A percentile compares a stretch with the other conserved stretches of the same genome.
Evolutionary conservation across 2,329 filamentous ascomycete species (phyloP).

Genomic region (Alternaria ethzedia): DNA sequence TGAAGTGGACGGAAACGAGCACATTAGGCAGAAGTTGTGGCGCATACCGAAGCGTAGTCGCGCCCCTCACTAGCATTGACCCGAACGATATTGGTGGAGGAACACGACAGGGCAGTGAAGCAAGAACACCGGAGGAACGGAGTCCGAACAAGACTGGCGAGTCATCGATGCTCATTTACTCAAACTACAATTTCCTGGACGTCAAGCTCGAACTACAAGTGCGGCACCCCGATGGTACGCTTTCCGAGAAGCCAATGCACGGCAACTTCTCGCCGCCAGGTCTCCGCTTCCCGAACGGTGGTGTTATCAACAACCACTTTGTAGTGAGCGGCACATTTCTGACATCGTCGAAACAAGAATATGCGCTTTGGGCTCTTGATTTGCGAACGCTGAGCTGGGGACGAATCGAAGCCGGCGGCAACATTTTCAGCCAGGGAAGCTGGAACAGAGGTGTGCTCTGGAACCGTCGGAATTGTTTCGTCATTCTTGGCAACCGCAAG

Average conservation of each 20-base stretch:
- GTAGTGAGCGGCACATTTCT: slow-evolving; percentile 97
- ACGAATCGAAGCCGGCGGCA: slow-evolving; percentile 89
- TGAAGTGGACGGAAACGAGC: slow-evolving; percentile 94
- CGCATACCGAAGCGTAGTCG: slow-evolving; percentile 93
- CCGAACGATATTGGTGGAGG: slow-evolving; percentile 70
- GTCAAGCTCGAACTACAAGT: slow-evolving; percentile 96
- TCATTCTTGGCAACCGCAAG: slow-evolving; percentile 92
- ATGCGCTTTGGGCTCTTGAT: slow-evolving; percentile 94
- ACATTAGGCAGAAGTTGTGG: slow-evolving; percentile 90
- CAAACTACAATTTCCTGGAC: slow-evolving; percentile 98
- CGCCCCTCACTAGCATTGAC: slow-evolving; percentile 74
- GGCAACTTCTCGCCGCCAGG: slow-evolving; percentile 87
- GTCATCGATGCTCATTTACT: slow-evolving; percentile 90
- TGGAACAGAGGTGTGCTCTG: slow-evolving; percentile 97
- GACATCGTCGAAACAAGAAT: slow-evolving; percentile 97
- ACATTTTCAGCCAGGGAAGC: slow-evolving; percentile 93
- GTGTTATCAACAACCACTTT: slow-evolving; percentile 93
- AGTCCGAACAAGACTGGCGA: slow-evolving; percentile 48
- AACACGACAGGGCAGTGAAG: slow-evolving; percentile 50
- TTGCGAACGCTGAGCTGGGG: slow-evolving; percentile 89
- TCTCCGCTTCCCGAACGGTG: slow-evolving; percentile 92
- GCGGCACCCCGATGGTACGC: slow-evolving; percentile 78
- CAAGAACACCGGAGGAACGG: slow-evolving; percentile 42
- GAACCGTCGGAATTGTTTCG: slow-evolving; percentile 92
- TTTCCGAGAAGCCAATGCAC: slow-evolving; percentile 89